Conservation (phyloP, 1,139 yeast genomes). For the Yamadazyma sp. region DNA sequence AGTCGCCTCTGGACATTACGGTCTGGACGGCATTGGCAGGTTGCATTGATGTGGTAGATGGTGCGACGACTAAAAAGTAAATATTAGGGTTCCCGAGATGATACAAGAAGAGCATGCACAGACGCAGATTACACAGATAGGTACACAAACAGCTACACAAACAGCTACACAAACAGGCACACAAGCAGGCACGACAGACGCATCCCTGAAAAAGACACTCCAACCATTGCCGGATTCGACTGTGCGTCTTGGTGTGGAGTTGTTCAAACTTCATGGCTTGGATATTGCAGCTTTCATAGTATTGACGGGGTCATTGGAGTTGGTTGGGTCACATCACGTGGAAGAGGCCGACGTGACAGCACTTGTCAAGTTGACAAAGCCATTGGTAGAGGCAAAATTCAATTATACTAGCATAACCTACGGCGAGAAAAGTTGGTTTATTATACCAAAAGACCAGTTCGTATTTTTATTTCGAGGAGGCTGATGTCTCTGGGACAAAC, state of each 20-base stretch:
- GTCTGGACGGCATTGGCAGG: no score
- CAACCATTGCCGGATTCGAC: neutral
- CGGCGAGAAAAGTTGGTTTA: constrained; percentile 6
- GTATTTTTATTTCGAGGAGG: constrained; percentile 12
- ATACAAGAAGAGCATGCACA: no score
- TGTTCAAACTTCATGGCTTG: neutral
- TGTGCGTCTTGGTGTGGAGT: neutral
- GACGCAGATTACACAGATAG: no score
- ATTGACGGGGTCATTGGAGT: neutral
- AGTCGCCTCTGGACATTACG: no score
- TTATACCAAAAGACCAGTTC: constrained; percentile 10
- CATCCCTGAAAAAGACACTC: no score
- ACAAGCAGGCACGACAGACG: no score
- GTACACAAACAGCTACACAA: no score
- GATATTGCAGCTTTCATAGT: neutral
- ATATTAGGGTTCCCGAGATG: no score
- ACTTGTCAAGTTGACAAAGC: neutral
- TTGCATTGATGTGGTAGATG: no score
- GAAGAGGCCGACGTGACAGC: neutral
- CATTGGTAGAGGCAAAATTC: constrained; percentile 5
- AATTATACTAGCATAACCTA: constrained; percentile 11
- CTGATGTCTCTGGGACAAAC: no score
- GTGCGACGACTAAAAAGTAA: no score
- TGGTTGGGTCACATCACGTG: neutral
- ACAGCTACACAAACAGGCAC: no score